phyloP scores from a whole-genome alignment of 352 stramenopile species.

The Globisporangium viniferum region DNA sequence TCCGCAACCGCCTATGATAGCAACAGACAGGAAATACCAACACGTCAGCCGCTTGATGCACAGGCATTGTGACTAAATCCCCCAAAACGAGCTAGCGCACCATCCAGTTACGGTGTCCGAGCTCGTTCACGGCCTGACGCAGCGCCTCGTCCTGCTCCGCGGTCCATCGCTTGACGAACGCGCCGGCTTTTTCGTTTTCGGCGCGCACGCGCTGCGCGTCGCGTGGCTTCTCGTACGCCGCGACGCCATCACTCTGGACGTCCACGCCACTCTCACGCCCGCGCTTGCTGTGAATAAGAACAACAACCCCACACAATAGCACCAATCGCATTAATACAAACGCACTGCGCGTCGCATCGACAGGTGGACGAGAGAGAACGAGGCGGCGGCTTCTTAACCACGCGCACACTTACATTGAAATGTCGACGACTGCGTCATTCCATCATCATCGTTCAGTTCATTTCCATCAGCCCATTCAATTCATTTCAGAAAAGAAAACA shows the following conservation, averaged over 20 bases:
- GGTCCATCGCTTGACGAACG: constrained; percentile 71
- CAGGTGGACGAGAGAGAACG: too few relatives aligned
- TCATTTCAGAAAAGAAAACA: not conserved
- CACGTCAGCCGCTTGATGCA: not conserved
- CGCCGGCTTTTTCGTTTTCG: constrained; percentile 44
- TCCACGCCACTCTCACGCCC: constrained; percentile 21
- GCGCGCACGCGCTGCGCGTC: constrained; percentile 44
- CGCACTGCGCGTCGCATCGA: too few relatives aligned
- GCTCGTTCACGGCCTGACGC: constrained; percentile 67
- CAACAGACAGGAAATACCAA: not conserved
- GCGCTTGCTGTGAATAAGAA: constrained; percentile 26
- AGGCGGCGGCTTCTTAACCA: too few relatives aligned
- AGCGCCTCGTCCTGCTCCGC: constrained; percentile 85
- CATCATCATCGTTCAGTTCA: not conserved
- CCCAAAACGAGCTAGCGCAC: constrained; percentile 18
- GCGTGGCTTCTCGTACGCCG: constrained; percentile 31
- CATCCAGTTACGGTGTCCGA: constrained; percentile 89
- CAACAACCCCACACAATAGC: too few relatives aligned
- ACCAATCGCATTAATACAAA: too few relatives aligned
- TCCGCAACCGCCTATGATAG: constrained; percentile 48
- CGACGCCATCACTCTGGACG: constrained; percentile 7
- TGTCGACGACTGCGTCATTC: constrained; percentile 14
- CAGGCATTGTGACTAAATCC: too few relatives aligned
- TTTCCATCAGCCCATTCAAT: not conserved
- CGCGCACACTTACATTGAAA: constrained; percentile 10